These are phyloP conservation scores for Durusdinium trenchii DNA, from an alignment of 73 alveolate species.

Conservation along the genomic window DNA sequence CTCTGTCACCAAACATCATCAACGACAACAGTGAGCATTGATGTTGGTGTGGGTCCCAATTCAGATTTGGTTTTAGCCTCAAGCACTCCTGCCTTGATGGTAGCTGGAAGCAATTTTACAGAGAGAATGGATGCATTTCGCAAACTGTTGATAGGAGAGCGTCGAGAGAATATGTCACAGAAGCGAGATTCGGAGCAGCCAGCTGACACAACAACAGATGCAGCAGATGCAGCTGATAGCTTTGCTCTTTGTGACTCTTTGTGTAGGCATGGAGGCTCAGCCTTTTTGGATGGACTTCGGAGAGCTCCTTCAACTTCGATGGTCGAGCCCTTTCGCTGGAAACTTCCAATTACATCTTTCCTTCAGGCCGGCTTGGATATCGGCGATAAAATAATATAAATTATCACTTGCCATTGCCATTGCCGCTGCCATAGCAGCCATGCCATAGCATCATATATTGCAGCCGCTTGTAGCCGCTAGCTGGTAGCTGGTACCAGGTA, in stretches of 20 bases:
- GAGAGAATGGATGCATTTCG: not conserved
- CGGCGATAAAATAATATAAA: not conserved
- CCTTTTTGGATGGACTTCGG: not conserved
- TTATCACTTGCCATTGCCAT: no score
- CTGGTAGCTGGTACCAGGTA: no score
- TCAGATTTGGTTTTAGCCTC: not conserved
- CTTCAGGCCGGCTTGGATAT: not conserved
- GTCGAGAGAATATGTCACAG: no score
- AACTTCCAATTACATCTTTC: not conserved
- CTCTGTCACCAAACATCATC: not conserved
- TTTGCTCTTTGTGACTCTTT: not conserved
- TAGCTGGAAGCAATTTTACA: not conserved
- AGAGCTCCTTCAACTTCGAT: not conserved
- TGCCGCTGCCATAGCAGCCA: no score
- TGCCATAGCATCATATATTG: no score
- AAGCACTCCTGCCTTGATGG: not conserved
- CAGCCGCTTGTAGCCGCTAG: no score
- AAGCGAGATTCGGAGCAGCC: not conserved
- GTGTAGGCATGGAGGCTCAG: not conserved
- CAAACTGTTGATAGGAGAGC: not conserved
- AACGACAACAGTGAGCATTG: not conserved
- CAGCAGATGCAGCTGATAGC: not conserved
- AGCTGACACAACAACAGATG: not conserved
- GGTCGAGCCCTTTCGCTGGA: not conserved
- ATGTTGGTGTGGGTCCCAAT: not conserved